Evolutionary conservation across 2,329 filamentous ascomycete genomes (phyloP).

Genomic region (Fusarium odoratissimum): DNA sequence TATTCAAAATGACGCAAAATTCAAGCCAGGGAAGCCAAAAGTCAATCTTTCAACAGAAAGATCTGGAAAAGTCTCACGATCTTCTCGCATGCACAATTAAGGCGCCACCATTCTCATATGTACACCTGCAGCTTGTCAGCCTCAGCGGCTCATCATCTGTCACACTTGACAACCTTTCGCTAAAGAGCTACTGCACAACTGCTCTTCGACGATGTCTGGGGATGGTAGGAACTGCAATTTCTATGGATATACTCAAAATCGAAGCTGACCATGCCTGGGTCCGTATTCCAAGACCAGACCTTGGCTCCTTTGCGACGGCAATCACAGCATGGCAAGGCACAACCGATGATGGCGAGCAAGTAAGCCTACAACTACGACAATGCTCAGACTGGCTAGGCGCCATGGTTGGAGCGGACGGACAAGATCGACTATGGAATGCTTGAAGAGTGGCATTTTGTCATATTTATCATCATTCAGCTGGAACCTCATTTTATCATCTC

Average conservation of each 20-base stretch:
- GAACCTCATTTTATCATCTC: constrained; percentile 34
- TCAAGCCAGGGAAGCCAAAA: constrained; percentile 34
- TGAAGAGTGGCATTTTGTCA: constrained; percentile 45
- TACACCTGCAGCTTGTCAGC: constrained; percentile 62
- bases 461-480: constrained; percentile 31
- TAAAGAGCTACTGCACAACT: constrained; percentile 70
- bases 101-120: constrained; percentile 66
- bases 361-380: constrained; percentile 65
- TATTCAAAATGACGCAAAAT: constrained; percentile 39
- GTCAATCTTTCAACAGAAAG: constrained; percentile 46
- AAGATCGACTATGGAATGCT: constrained; percentile 59
- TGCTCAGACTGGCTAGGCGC: constrained; percentile 74
- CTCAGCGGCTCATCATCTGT: constrained; percentile 27
- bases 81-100: constrained; percentile 65
- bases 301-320: constrained; percentile 70
- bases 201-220: constrained; percentile 78
- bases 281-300: constrained; percentile 70
- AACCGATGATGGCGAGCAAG: constrained; percentile 55
- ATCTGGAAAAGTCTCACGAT: constrained; percentile 57
- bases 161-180: constrained; percentile 70
- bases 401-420: constrained; percentile 62
- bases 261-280: constrained; percentile 70
- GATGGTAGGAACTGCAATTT: constrained; percentile 72
- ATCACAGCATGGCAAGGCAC: constrained; percentile 72
- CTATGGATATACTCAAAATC: constrained; percentile 76